Base-by-base conservation (phyloP, 2,329 filamentous ascomycete species). In the Stachybotrys elegans region DNA sequence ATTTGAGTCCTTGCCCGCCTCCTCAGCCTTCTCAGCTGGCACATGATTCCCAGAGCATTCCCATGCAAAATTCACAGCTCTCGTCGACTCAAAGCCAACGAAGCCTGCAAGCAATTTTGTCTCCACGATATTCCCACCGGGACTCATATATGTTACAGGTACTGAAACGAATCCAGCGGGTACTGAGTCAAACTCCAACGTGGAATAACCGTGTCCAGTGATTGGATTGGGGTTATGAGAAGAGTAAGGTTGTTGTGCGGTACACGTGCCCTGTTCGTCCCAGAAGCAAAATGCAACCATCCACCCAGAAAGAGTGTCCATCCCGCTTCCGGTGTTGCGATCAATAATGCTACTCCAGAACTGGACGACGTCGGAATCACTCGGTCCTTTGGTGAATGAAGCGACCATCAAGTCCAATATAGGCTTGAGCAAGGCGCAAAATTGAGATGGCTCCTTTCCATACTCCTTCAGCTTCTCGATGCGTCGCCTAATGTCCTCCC, bases 351-450 rank as follows among this genome's bases (percentile, higher is more conserved):
- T 51, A 20, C 47, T 53, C 68, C 70, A 74, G 50, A 73, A 73
- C 3, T 56, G 43, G 1, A 54, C 40, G 6, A 66, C 52, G 2
- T 60, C 53, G 3, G 50, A 43, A 0, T 47, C 43, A 0, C 60
- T 57, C 0, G 61, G 58, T n/a, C n/a, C n/a, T 0, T 56, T 23
- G 2, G 65, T 54, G 38, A 74, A 72, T 0, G 62, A 58, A 0
- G 41, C 45, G 4, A 75, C 45, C 43, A 76, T 68, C 17, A 57
- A 48, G 2, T 57, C 48, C 3, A 73, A 25, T 4, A 75, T 54
- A 0, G 69, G 66, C 3, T 43, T 49, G 3, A 76, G 57, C 21
- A 69, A 53, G 3, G 47, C 38, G 4, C 48, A 49, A 35, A 69
- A 71, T 9, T 50, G 43, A 0, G 47, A 48, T 0, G 66, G 52